Base-by-base conservation (phyloP, 2,329 filamentous ascomycete genomes). In the Zopfia rhizophila region DNA sequence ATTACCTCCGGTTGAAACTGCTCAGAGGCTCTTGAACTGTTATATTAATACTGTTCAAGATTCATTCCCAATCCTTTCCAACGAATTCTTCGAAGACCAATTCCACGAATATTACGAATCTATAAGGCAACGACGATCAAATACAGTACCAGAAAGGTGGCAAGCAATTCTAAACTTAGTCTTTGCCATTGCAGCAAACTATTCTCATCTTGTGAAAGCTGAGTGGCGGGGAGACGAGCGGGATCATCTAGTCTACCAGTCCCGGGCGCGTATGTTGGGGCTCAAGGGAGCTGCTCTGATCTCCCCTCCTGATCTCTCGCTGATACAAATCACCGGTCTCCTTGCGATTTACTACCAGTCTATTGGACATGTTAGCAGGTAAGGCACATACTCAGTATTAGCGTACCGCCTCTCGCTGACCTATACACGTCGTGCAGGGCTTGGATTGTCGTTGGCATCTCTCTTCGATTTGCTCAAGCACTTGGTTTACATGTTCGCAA, bases 301-400 rank as follows among this genome's bases (percentile, higher is more conserved):
- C n/a, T 48, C 62, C 5, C 58, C 70, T 29, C 66, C 72, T 11
- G 63, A 69, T 36, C 56, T 74, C 21, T 58, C 70, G 13, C 68
- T 70, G 25, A 62, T 75, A 21, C 74, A 75, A 37, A 60, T 72
- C 11, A 55, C 60, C 36, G 63, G 65, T 7, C 56, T 76, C 10
- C 58, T 70, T 18, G 60, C 66, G 2, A 65, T 75, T 28, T 75
- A 75, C 49, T 71, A 72, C 27, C 51, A 74, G 36, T 52, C 65
- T 7, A 72, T 65, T 30, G 68, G 72, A 18, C 72, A 74, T 33
- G 61, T 74, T 12, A 74, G 69, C 43, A 57, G 72, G 73, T 75
- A 55, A 52, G 61, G 50, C 12, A 6, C 23, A 13, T 17, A 22
- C 2, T 35, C 3, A 16, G 22, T 7, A 13, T 10, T 29, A 8